A percentile compares a stretch with the other conserved stretches of the same genome.
phyloP scores from a whole-genome alignment of 1,284 basidiomycete genomes.

The Ceratobasidium sp. region DNA sequence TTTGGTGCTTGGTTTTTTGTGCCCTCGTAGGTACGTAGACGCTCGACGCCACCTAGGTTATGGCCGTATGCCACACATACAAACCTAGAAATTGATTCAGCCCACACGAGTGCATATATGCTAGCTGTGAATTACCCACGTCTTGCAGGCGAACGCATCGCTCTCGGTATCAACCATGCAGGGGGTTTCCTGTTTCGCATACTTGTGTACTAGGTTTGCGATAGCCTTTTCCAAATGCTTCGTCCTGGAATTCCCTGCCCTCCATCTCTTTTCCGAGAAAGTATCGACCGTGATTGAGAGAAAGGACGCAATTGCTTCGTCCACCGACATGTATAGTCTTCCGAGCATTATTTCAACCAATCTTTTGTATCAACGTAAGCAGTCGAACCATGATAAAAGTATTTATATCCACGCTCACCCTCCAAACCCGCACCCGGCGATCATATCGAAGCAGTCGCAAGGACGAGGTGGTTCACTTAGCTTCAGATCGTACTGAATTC shows the following conservation, averaged over 20 bases:
- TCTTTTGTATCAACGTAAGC: constrained; percentile 40
- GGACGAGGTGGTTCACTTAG: constrained; percentile 47
- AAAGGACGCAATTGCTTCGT: constrained; percentile 46
- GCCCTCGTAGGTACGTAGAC: constrained; percentile 16
- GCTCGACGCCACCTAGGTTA: not conserved
- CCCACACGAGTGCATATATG: no score
- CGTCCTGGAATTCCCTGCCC: not conserved
- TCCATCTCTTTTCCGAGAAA: constrained; percentile 22
- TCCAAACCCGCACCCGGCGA: constrained; percentile 2
- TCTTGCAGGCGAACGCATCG: not conserved
- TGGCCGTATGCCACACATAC: constrained; percentile 8
- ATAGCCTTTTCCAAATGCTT: constrained; percentile 9
- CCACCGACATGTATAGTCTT: constrained; percentile 55
- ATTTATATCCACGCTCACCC: not conserved
- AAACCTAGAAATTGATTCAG: not conserved
- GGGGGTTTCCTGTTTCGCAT: not conserved
- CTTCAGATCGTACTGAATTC: not conserved
- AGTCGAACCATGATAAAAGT: no score
- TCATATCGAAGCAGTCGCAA: constrained; percentile 39
- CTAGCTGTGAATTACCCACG: not conserved
- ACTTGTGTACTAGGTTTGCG: not conserved
- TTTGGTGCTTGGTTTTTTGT: constrained; percentile 1
- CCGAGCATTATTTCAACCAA: constrained; percentile 58
- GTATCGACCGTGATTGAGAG: not conserved
- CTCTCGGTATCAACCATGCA: not conserved